phyloP scores from a whole-genome alignment of 306 rosid species.

The Quercus gilva region DNA sequence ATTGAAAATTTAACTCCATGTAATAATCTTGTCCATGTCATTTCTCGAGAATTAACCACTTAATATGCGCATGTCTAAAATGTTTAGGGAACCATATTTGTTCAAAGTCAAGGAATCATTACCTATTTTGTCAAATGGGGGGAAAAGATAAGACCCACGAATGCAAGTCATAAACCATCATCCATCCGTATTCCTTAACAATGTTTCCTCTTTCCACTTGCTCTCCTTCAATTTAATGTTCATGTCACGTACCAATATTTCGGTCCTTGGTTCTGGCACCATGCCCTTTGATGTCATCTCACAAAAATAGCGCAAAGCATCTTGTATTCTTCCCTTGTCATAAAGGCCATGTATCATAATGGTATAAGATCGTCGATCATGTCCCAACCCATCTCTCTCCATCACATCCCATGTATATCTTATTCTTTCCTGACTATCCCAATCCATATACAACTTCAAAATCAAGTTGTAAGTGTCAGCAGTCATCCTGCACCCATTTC shows the following conservation, averaged over 20 bases:
- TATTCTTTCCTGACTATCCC: too few species aligned
- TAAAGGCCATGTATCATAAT: constrained; percentile 65
- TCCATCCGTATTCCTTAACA: too few species aligned
- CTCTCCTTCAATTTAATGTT: constrained; percentile 7
- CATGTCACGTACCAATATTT: too few species aligned
- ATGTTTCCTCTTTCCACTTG: constrained; percentile 4
- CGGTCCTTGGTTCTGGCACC: too few species aligned
- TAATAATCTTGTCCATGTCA: neutral
- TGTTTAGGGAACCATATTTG: neutral
- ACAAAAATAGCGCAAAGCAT: constrained; percentile 49
- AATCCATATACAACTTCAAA: constrained; percentile 31
- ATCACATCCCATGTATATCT: too few species aligned
- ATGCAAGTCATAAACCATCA: too few species aligned
- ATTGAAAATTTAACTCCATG: neutral
- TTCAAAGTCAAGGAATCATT: constrained; percentile 3
- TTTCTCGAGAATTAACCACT: neutral
- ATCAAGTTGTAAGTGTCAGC: constrained; percentile 61
- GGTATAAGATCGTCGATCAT: constrained; percentile 61
- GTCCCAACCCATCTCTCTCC: constrained; percentile 33
- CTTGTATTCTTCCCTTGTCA: constrained; percentile 57
- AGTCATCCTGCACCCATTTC: constrained; percentile 50
- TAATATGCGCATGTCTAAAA: neutral
- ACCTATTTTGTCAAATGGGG: neutral
- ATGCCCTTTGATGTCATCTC: constrained; percentile 40
- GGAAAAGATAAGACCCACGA: too few species aligned